Base-by-base conservation (phyloP, 23 red algal species). In the Gracilariopsis chorda region DNA sequence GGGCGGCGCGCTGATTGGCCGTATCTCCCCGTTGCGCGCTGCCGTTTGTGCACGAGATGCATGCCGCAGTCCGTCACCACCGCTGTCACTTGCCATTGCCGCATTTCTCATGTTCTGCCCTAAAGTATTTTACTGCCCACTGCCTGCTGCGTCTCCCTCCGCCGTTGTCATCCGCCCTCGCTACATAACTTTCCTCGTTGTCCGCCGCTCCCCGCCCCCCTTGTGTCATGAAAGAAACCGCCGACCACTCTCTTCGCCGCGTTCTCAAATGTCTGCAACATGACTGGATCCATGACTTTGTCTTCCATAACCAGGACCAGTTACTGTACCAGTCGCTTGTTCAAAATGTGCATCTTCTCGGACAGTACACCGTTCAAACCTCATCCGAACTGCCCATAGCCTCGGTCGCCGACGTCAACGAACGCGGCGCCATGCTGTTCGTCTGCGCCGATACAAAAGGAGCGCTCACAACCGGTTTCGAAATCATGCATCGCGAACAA, bases 261-360 rank as follows among this genome's bases (percentile, higher is more conserved):
- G 67, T 24, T 0, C 67, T 73, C n/a, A 45, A 36, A 25, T 73
- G 67, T 25, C 43, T 86, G 39, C 42, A 46, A 3, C 62, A 86
- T 48, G 44, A 86, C 82, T 71, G 62, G 62, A 44, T 86, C 56
- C 53, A 56, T 39, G 40, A 86, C 7, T 86, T 86, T 33, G 41
- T 86, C 55, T 86, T 86, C 42, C 0, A 3, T 1, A 42, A 51
- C 3, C 82, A 71, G 17, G 16, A 25, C 17, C 16, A 72, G 32
- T n/a, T 68, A 42, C 63, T 86, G 41, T 43, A 63, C 2, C 58
- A 43, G 17, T 36, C 67, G 4, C 28, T 73, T 20, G 7, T 45
- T 4, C 32, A 73, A 17, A 46, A 23, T 42, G 37, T 42, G 3
- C 67, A 46, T 73, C 16, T 73, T 42, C 39, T 3, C 0, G 67